Conservation (phyloP, 129 eudicot species). For the Apium graveolens region DNA sequence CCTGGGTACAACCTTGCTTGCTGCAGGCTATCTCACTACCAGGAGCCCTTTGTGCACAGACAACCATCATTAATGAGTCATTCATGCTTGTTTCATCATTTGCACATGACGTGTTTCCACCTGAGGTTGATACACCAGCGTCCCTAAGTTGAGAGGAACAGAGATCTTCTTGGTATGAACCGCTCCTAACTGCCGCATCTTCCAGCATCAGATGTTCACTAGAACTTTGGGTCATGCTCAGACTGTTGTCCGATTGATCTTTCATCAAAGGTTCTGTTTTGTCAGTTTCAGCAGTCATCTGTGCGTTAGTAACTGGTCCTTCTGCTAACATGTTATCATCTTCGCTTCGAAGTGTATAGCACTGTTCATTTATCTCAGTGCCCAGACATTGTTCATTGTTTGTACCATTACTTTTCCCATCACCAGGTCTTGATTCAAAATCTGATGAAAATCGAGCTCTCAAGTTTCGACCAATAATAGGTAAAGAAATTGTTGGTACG, state of each 20-base stretch:
- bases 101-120: slow-evolving; percentile 7
- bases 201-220: slow-evolving; percentile 7
- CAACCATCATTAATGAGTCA: slow-evolving; percentile 10
- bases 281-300: slow-evolving; percentile 23
- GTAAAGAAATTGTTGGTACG: slow-evolving; percentile 70
- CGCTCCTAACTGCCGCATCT: slow-evolving; percentile 12
- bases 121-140: slow-evolving; percentile 11
- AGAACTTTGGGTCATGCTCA: slow-evolving; percentile 7
- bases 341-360: slow-evolving; percentile 18
- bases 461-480: slow-evolving; percentile 76
- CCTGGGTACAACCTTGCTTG: slow-evolving; percentile 16
- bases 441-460: slow-evolving; percentile 48
- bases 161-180: slow-evolving; percentile 17
- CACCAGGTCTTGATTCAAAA: slow-evolving; percentile 12
- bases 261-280: slow-evolving; percentile 16
- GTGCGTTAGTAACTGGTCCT: slow-evolving; percentile 17
- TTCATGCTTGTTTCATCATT: slow-evolving; percentile 11
- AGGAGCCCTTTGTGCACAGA: slow-evolving; percentile 13
- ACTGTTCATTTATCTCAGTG: not conserved
- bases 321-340: slow-evolving; percentile 5
- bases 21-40: slow-evolving; percentile 16
- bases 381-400: slow-evolving; percentile 3
- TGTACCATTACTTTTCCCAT: slow-evolving; percentile 13
- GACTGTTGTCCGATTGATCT: slow-evolving; percentile 9
- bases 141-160: slow-evolving; percentile 13